Evolutionary conservation across 2,329 filamentous ascomycete genomes (phyloP).

Genomic region (Diplodia scrobiculata): DNA sequence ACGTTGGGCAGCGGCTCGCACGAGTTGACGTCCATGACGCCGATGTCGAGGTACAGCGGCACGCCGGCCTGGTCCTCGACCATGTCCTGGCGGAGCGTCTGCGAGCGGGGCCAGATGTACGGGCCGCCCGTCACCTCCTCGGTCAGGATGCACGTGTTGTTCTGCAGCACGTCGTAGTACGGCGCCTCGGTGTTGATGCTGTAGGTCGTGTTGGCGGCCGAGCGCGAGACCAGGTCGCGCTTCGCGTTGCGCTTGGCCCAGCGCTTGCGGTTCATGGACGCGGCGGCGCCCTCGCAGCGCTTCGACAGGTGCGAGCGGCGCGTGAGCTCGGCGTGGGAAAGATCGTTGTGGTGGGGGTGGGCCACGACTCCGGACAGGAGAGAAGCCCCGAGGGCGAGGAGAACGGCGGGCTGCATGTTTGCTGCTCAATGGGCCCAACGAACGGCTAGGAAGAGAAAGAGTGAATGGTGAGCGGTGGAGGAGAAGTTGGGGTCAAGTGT

Average conservation of each 20-base stretch:
- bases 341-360: constrained; percentile 17
- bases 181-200: constrained; percentile 28
- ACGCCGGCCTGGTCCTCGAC: constrained; percentile 44
- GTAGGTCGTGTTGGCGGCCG: constrained; percentile 24
- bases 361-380: constrained; percentile 9
- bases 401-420: constrained; percentile 7
- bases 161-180: constrained; percentile 30
- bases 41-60: constrained; percentile 48
- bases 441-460: constrained; percentile 7
- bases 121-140: constrained; percentile 36
- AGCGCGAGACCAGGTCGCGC: constrained; percentile 18
- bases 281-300: constrained; percentile 22
- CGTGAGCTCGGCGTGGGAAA: constrained; percentile 7
- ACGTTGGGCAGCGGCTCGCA: constrained; percentile 46
- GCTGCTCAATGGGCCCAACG: not conserved
- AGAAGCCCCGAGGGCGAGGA: constrained; percentile 20
- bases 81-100: constrained; percentile 41
- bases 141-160: constrained; percentile 35
- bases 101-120: constrained; percentile 35
- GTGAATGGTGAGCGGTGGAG: not conserved
- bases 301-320: constrained; percentile 16
- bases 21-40: constrained; percentile 47
- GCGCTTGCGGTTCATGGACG: constrained; percentile 28
- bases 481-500: not conserved
- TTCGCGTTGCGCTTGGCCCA: constrained; percentile 29